Conservation (phyloP, 768 basidiomycete species). For the Mycena amicta region DNA sequence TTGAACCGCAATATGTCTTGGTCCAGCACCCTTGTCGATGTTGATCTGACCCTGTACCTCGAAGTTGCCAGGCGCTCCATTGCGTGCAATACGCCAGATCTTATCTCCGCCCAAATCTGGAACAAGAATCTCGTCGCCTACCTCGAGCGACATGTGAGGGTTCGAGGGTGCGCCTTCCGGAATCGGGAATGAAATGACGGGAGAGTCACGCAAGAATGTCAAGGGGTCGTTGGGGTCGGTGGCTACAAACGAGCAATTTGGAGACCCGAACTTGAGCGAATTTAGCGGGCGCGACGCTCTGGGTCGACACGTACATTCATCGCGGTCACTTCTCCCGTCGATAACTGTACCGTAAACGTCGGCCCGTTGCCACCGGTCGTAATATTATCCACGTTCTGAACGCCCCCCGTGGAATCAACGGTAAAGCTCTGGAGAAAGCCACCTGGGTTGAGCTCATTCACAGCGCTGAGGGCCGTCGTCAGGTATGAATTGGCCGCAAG, state of each 20-base stretch:
- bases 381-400: slow-evolving; percentile 44
- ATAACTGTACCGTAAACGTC: slow-evolving; percentile 51
- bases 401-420: slow-evolving; percentile 43
- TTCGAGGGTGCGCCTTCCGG: slow-evolving; percentile 46
- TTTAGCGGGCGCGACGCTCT: neutral
- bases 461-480: slow-evolving; percentile 38
- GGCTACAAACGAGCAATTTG: slow-evolving; percentile 37
- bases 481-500: neutral
- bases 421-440: slow-evolving; percentile 56
- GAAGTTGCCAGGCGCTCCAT: slow-evolving; percentile 46
- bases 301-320: slow-evolving; percentile 46
- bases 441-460: slow-evolving; percentile 49
- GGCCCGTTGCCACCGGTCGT: slow-evolving; percentile 51
- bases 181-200: slow-evolving; percentile 51
- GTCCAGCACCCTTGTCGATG: slow-evolving; percentile 57
- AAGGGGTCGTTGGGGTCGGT: slow-evolving; percentile 42
- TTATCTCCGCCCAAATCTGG: slow-evolving; percentile 67
- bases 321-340: slow-evolving; percentile 57
- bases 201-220: slow-evolving; percentile 36
- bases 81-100: slow-evolving; percentile 59
- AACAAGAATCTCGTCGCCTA: slow-evolving; percentile 55
- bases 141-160: slow-evolving; percentile 64
- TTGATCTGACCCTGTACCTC: slow-evolving; percentile 57
- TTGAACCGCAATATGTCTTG: slow-evolving; percentile 55
- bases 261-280: slow-evolving; percentile 36